Base-by-base conservation (phyloP, 163 green algal genomes). In the Volvox carteri region DNA sequence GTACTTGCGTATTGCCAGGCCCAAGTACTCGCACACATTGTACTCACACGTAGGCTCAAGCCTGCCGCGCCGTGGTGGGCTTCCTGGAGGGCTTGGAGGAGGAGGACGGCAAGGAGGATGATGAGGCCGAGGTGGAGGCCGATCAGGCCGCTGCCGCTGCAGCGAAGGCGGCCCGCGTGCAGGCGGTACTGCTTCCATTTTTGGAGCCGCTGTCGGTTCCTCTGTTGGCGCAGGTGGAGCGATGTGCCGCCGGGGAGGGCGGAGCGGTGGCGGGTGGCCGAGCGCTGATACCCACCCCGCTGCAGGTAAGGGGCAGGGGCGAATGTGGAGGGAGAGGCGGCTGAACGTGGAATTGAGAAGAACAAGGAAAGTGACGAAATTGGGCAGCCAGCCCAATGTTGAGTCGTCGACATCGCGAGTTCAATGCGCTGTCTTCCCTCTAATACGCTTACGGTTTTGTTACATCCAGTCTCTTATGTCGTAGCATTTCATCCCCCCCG, bases 41-140 rank as follows among this genome's bases (percentile, higher is more conserved):
- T 35, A 35, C 67, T 23, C 5, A 4, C 73, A 37, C 41, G 39
- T 33, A 98, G 93, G 96, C 98, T 1, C 98, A 99, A 92, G 97
- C 98, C 9, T 94, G 95, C 52, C 96, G 97, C 19, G 98, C 97
- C 0, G 92, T 98, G 25, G 97, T 99, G 56, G 99, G 99, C 94
- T 99, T 99, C 94, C 96, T 92, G 41, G 98, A 99, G 91, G 92
- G 93, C 1, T 37, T 88, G 35, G 68, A 74, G n/a, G 35, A 75
- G 33, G 50, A 78, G 30, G 62, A 48, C 16, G 70, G 60, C 12
- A 68, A 7, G 14, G 67, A 73, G 35, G 21, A 42, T 19, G 48
- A 23, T 23, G 81, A n/a, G 28, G 83, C 48, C 0, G 37, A 37
- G 19, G 60, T 33, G 52, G 28, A 54, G 46, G 23, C n/a, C 5